Conservation (phyloP, 768 basidiomycete genomes). For the Psilocybe cyanescens region DNA sequence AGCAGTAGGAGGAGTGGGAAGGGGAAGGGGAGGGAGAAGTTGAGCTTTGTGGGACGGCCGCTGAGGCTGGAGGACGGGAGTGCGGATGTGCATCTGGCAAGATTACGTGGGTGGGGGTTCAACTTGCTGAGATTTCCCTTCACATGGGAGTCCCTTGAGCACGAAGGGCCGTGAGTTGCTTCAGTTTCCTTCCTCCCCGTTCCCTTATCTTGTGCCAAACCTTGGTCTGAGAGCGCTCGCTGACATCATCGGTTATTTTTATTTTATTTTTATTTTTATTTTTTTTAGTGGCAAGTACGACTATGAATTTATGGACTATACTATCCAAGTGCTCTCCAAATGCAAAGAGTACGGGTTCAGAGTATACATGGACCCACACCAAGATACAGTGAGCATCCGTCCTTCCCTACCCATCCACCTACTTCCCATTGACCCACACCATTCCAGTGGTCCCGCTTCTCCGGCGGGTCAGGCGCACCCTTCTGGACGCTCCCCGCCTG, state of each 20-base stretch:
- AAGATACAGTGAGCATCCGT: slow-evolving; percentile 76
- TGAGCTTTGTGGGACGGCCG: slow-evolving; percentile 72
- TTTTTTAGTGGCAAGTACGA: slow-evolving; percentile 81
- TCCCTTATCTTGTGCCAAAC: too few species aligned
- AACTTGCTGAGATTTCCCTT: slow-evolving; percentile 83
- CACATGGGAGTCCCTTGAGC: slow-evolving; percentile 96
- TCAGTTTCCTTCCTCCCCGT: slow-evolving; percentile 5
- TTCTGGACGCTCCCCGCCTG: slow-evolving; percentile 93
- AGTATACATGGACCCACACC: slow-evolving; percentile 95
- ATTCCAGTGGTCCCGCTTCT: slow-evolving; percentile 90
- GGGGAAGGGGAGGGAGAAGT: neutral
- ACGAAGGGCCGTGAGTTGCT: slow-evolving; percentile 87
- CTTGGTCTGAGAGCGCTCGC: neutral
- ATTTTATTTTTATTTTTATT: neutral
- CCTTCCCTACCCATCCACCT: neutral
- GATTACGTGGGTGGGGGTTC: slow-evolving; percentile 94
- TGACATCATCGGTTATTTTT: slow-evolving; percentile 9
- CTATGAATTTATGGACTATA: slow-evolving; percentile 91
- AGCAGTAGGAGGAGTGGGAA: neutral
- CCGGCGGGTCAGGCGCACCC: slow-evolving; percentile 93
- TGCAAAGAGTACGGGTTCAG: slow-evolving; percentile 92
- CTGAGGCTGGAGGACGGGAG: slow-evolving; percentile 84
- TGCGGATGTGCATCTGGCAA: slow-evolving; percentile 82
- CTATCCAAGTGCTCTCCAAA: slow-evolving; percentile 82
- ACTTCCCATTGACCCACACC: neutral